A percentile compares a stretch with the other conserved stretches of the same genome.
Evolutionary conservation across 2,329 filamentous ascomycete species (phyloP).

Genomic region (Escovopsis sp.): DNA sequence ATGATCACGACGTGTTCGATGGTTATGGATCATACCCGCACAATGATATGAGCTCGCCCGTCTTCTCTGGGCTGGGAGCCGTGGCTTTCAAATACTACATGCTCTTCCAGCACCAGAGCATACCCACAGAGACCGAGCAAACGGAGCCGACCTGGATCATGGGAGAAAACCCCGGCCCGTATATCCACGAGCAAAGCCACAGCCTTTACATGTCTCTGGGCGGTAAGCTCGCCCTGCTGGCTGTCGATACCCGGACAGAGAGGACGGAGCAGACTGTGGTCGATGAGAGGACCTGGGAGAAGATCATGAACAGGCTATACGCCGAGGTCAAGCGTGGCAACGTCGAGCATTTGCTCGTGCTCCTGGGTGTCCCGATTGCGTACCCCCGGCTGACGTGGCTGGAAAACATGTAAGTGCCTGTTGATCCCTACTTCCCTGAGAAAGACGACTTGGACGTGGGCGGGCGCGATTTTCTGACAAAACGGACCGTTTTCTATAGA

Average conservation of each 20-base stretch:
- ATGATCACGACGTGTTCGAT: slow-evolving; percentile 86
- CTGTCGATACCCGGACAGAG: slow-evolving; percentile 83
- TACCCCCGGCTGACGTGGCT: slow-evolving; percentile 63
- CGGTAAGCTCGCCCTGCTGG: slow-evolving; percentile 64
- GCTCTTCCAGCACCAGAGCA: slow-evolving; percentile 92
- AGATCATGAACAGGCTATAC: slow-evolving; percentile 74
- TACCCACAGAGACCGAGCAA: slow-evolving; percentile 62
- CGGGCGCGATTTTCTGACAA: not conserved
- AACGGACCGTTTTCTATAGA: slow-evolving; percentile 20
- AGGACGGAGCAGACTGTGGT: slow-evolving; percentile 71
- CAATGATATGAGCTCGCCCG: slow-evolving; percentile 77
- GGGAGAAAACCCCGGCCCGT: slow-evolving; percentile 67
- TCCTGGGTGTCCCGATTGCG: slow-evolving; percentile 71
- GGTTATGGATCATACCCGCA: slow-evolving; percentile 90
- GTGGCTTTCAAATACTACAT: slow-evolving; percentile 98
- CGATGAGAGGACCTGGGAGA: slow-evolving; percentile 66
- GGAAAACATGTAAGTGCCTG: slow-evolving; percentile 46
- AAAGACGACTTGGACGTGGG: too few species aligned
- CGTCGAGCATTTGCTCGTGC: slow-evolving; percentile 77
- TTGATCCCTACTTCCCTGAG: too few species aligned
- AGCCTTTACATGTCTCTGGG: slow-evolving; percentile 79
- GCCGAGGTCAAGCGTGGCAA: slow-evolving; percentile 69
- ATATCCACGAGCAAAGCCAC: slow-evolving; percentile 74
- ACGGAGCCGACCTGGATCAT: slow-evolving; percentile 87
- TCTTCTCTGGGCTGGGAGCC: slow-evolving; percentile 78